Evolutionary conservation across 2,329 filamentous ascomycete genomes (phyloP), one percentile per base, ranked within the genome.

Genomic region (Fusarium austroafricanum): DNA sequence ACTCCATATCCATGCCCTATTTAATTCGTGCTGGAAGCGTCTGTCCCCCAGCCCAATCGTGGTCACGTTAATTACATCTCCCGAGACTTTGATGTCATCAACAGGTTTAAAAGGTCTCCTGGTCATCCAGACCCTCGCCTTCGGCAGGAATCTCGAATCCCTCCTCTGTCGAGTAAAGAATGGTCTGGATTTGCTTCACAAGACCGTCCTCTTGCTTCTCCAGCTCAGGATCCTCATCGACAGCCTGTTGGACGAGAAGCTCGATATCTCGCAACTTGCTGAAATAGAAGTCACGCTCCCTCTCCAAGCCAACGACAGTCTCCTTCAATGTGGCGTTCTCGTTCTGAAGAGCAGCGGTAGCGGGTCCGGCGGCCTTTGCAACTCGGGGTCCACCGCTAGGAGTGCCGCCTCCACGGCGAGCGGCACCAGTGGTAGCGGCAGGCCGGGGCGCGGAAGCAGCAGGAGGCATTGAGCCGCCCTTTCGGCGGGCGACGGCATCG

Each of bases 281-380:
- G 82, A 99, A 99, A 85, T 99, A 99, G 79, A 99, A 99, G 79
- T 99, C 96, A 49, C 96, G 88, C 84, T 99, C 96, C 74, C 96
- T 91, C 85, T 99, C 96, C 40, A 99, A 85, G 2, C 96, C 96
- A 14, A 89, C 86, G n/a, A 99, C 95, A 1, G 93, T 97, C 83
- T 98, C 95, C 86, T 97, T 97, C 72, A 98, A 86, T 28, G 92
- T 92, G 40, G 87, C 86, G 77, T 97, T 96, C 85, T 98, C 96
- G 76, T 92, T 87, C 78, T 92, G 88, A 72, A 99, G 83, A 6
- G 90, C 93, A 12, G 92, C 88, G 28, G 85, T 88, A 31, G 86
- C 90, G 10, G 89, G 87, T 43, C 87, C 86, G 29, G 79, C 82
- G 3, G 79, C 75, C 75, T 80, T 82, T 68, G 81, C 81, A 20